These are phyloP conservation scores for Diaporthe caulivora DNA, from an alignment of 2,329 filamentous ascomycete genomes.

Conservation along the genomic window DNA sequence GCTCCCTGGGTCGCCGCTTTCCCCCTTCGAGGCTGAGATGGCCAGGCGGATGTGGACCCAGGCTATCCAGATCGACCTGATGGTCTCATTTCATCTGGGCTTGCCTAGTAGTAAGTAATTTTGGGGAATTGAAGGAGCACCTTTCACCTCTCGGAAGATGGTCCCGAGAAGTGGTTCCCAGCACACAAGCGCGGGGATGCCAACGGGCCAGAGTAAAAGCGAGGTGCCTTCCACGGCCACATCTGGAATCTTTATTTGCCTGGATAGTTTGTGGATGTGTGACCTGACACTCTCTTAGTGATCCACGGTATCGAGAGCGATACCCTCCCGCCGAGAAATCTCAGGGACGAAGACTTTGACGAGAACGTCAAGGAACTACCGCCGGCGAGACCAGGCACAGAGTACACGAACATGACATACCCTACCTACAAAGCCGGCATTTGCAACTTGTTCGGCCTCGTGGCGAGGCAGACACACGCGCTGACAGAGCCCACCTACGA, in stretches of 20 bases:
- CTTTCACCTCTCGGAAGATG: not conserved
- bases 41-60: constrained; percentile 66
- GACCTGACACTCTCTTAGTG: constrained; percentile 54
- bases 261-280: not conserved
- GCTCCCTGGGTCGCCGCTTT: constrained; percentile 57
- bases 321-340: constrained; percentile 70
- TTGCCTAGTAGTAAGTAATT: constrained; percentile 57
- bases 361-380: constrained; percentile 68
- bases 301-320: constrained; percentile 74
- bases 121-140: not conserved
- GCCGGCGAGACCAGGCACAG: constrained; percentile 65
- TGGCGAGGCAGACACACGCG: constrained; percentile 63
- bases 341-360: constrained; percentile 75
- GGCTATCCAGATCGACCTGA: constrained; percentile 69
- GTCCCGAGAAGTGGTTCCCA: not conserved
- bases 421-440: constrained; percentile 64
- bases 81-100: constrained; percentile 77
- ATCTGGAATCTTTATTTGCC: not conserved
- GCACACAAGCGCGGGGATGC: not conserved
- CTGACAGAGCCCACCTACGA: constrained; percentile 60
- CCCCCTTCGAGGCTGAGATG: constrained; percentile 67
- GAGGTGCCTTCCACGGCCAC: not conserved
- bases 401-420: constrained; percentile 71
- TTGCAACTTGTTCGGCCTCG: constrained; percentile 61
- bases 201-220: too few species aligned